Evolutionary conservation across 2,329 filamentous ascomycete species (phyloP), one percentile per base, ranked within the genome.

Genomic region (Aspergillus sergii): DNA sequence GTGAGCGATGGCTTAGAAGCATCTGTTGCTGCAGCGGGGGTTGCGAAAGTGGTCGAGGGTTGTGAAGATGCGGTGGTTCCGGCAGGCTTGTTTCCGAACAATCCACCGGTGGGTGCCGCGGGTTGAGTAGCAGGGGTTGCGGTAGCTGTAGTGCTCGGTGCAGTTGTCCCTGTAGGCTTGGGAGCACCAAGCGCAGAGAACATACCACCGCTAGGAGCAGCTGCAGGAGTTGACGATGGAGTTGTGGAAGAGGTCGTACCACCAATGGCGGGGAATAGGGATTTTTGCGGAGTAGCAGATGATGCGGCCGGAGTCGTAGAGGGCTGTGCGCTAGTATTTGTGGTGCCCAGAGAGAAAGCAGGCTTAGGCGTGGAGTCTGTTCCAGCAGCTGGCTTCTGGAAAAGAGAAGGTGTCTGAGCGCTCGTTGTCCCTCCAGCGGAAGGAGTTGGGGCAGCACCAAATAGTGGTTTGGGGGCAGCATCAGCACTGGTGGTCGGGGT

Each of bases 251-350:
- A 69, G 55, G 76, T 69, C 36, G 74, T 59, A 23, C 68, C 69
- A 10, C 74, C 74, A 28, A 74, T 57, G 50, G 59, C 34, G 30
- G 73, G 70, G 64, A 78, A 78, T n/a, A 73, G 59, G 48, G 75
- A 66, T 60, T 77, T 77, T 65, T 76, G 73, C 16, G 75, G 73
- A 41, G 75, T 74, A 30, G 75, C 68, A 32, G 72, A 68, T 36
- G 76, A 73, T 45, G 74, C 62, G 23, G 71, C 65, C 21, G 72
- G 63, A 19, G 72, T 67, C 54, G 70, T 68, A 46, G 71, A 66
- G 21, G 73, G 63, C 56, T 67, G 65, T 23, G 70, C 58, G 28
- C 55, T 67, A 30, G 68, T 62, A 21, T 66, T 64, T 16, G 69
- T 41, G 10, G 66, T 61, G 34, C 69, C 68, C 10, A 74, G 67